Base-by-base conservation (phyloP, 2,329 filamentous ascomycete species). In the Metarhizium robertsii region DNA sequence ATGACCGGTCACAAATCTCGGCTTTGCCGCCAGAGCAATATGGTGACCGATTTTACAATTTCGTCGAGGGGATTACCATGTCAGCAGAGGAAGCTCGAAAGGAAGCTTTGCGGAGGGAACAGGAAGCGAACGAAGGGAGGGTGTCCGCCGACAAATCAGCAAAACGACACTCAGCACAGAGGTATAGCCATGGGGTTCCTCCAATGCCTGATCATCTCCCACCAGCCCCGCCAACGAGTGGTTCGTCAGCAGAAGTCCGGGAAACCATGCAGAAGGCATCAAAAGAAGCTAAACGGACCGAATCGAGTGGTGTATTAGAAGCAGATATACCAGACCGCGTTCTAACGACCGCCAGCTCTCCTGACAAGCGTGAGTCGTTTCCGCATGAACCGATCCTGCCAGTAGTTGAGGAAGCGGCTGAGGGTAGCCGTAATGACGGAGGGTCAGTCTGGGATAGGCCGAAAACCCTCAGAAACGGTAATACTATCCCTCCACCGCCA, bases 1-100 rank as follows among this genome's bases (percentile, higher is more conserved):
- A 85, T 64, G 88, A 94, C 64, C 86, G 90, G 64, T 84, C 82
- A 38, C 86, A 96, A 67, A 97, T 99, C 58, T 97, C 92, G 0
- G 91, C 94, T 2, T 86, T 97, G 29, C 89, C 92, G 0, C 92
- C 94, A 0, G 84, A 91, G 59, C 81, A 90, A 56, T 99, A 99
- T 65, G 94, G 94, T 32, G 90, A 97, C 57, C 86, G 94, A 5
- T 99, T 99, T 69, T 81, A 95, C 68, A 87, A 88, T 61, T 99
- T 99, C 69, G 92, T 99, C 66, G 86, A 86, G 52, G 86, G 87
- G 42, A 87, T 95, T 61, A 96, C 94, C 20, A 95, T 92, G 83
- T 94, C 91, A 2, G 80, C 82, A 14, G 92, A 97, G 73, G 88
- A 94, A 67, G 90, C 86, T 14, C 81, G 84, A 47, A 79, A 86